A percentile compares a stretch with the other conserved stretches of the same genome.
These are phyloP conservation scores for Acanthamoeba sp. DNA, from an alignment of 208 protist genomes.

Conservation along the genomic window DNA sequence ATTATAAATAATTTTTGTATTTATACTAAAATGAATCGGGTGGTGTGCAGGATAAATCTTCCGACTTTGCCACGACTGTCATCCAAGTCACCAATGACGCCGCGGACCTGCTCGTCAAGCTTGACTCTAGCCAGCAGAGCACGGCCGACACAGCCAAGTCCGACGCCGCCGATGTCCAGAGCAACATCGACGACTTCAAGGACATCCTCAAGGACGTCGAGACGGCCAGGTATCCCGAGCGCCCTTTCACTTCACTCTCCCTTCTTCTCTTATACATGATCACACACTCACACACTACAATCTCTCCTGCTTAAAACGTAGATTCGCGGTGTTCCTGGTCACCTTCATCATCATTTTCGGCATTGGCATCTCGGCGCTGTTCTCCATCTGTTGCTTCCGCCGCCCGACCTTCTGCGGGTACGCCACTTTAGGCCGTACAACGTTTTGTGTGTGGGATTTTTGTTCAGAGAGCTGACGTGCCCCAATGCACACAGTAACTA, in stretches of 20 bases:
- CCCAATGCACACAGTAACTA: background rate
- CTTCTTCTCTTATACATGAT: too few relatives aligned
- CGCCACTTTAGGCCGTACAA: background rate
- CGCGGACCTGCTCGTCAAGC: conserved; percentile 10
- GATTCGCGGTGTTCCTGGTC: conserved; percentile 11
- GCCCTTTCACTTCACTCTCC: background rate
- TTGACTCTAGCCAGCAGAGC: background rate
- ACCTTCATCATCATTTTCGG: conserved; percentile 47
- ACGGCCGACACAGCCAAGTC: background rate
- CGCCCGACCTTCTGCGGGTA: background rate
- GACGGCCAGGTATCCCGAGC: background rate
- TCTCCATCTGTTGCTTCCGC: conserved; percentile 19
- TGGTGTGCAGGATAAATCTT: background rate
- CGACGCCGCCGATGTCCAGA: background rate
- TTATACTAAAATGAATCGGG: background rate
- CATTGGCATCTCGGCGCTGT: conserved; percentile 6
- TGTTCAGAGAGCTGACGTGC: background rate
- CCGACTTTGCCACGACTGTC: background rate
- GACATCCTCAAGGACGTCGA: conserved; percentile 7
- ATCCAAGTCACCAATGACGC: background rate
- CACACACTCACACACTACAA: background rate
- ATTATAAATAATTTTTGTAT: background rate
- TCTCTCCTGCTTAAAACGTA: too few relatives aligned
- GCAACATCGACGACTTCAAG: background rate
- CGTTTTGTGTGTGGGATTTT: background rate